Percentiles rank a stretch among this genome's conserved stretches.
These are phyloP conservation scores for Fragilaria radians DNA, from an alignment of 108 stramenopile species.

Conservation along the genomic window DNA sequence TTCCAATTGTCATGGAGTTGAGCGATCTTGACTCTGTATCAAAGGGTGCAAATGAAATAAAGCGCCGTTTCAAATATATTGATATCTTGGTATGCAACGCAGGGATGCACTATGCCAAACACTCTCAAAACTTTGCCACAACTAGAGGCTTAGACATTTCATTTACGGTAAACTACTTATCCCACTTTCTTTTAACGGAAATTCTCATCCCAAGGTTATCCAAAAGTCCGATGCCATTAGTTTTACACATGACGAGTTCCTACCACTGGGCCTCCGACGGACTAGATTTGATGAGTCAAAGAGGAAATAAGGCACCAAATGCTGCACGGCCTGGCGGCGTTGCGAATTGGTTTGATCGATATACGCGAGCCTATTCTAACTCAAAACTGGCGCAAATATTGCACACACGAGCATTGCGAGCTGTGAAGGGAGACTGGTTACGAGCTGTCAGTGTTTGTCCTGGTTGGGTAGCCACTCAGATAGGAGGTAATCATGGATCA, in stretches of 20 bases:
- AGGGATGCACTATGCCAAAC: slow-evolving; percentile 29
- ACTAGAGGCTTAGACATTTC: slow-evolving; percentile 1
- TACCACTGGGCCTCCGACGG: slow-evolving; percentile 36
- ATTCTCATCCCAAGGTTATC: slow-evolving; percentile 28
- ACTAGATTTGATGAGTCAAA: slow-evolving; percentile 13
- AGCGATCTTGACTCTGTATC: slow-evolving; percentile 42
- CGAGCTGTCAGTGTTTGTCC: slow-evolving; percentile 42
- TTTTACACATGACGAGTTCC: slow-evolving; percentile 36
- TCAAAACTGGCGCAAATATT: slow-evolving; percentile 55
- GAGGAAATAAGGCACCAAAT: slow-evolving; percentile 8
- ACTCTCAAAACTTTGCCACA: not conserved
- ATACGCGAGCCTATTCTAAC: slow-evolving; percentile 36
- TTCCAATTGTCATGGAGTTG: slow-evolving; percentile 31
- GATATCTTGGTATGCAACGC: slow-evolving; percentile 57
- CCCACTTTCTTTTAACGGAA: slow-evolving; percentile 58
- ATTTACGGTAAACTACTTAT: slow-evolving; percentile 43
- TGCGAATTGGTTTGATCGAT: slow-evolving; percentile 3
- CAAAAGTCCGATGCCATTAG: slow-evolving; percentile 16
- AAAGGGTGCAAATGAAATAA: slow-evolving; percentile 29
- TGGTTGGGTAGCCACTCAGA: slow-evolving; percentile 49
- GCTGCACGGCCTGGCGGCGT: slow-evolving; percentile 26
- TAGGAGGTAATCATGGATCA: slow-evolving; percentile 11
- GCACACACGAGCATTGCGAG: slow-evolving; percentile 22
- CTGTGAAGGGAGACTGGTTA: not conserved
- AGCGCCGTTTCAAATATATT: slow-evolving; percentile 20